phyloP scores from a whole-genome alignment of 208 protist species.

The Trypanosoma grayi region DNA sequence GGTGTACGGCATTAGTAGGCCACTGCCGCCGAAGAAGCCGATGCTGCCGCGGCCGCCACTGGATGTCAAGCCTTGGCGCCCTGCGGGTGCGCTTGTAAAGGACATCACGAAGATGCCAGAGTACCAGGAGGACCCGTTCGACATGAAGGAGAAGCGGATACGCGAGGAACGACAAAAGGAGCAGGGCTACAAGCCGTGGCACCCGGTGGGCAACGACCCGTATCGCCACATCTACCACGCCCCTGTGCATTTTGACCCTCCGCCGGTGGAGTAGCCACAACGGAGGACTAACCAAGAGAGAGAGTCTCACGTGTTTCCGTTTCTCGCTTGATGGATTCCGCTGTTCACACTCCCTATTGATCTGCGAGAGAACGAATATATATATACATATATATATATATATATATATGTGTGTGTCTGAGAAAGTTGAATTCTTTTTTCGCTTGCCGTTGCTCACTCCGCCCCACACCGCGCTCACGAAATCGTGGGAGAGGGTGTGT shows the following conservation, averaged over 20 bases:
- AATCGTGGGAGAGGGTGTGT: too few relatives aligned
- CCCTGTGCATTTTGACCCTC: slow-evolving; percentile 72
- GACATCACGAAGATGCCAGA: slow-evolving; percentile 72
- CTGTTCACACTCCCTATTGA: background rate
- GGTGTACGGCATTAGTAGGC: slow-evolving; percentile 74
- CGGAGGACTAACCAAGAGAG: too few relatives aligned
- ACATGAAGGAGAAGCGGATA: slow-evolving; percentile 75
- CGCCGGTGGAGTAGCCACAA: slow-evolving; percentile 33
- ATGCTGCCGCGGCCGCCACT: slow-evolving; percentile 17
- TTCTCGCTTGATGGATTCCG: too few relatives aligned
- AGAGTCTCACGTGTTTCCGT: too few relatives aligned
- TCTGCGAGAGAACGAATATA: background rate
- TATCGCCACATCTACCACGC: slow-evolving; percentile 80
- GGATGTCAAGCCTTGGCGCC: slow-evolving; percentile 59
- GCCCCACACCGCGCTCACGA: too few relatives aligned
- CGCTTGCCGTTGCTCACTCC: too few relatives aligned
- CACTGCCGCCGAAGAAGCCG: slow-evolving; percentile 64
- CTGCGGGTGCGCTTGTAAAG: slow-evolving; percentile 63
- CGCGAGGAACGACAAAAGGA: slow-evolving; percentile 62
- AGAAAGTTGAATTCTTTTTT: background rate
- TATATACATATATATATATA: slow-evolving; percentile 8
- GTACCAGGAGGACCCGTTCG: slow-evolving; percentile 89
- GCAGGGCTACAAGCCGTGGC: slow-evolving; percentile 70
- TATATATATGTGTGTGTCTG: background rate
- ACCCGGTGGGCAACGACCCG: slow-evolving; percentile 64